A percentile compares a stretch with the other conserved stretches of the same genome.
Evolutionary conservation across 768 basidiomycete species (phyloP).

Genomic region (Boletus sp.): DNA sequence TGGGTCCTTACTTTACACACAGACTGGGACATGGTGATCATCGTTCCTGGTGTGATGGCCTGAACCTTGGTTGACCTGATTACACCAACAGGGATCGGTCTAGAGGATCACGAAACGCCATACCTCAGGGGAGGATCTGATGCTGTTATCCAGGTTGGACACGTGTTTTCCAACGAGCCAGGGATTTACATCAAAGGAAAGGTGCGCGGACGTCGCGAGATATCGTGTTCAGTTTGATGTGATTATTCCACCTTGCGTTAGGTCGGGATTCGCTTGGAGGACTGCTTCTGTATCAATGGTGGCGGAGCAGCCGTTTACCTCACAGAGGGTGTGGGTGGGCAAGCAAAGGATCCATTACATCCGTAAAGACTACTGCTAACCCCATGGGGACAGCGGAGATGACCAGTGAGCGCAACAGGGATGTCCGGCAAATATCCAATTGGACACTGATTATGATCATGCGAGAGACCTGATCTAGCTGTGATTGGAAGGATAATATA

Average conservation of each 20-base stretch:
- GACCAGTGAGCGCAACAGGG: not conserved
- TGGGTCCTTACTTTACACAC: constrained; percentile 71
- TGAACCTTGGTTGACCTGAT: constrained; percentile 15
- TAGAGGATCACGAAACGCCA: constrained; percentile 80
- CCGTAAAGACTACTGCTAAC: constrained; percentile 25
- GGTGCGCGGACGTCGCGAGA: constrained; percentile 34
- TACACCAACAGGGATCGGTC: constrained; percentile 62
- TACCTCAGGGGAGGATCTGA: constrained; percentile 72
- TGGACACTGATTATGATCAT: constrained; percentile 1
- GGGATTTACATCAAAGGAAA: constrained; percentile 70
- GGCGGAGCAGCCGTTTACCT: constrained; percentile 55
- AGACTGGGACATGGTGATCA: constrained; percentile 70
- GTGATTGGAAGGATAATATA: constrained; percentile 6
- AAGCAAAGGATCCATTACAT: constrained; percentile 38
- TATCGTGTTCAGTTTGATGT: not conserved
- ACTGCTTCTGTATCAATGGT: constrained; percentile 69
- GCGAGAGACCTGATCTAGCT: not conserved
- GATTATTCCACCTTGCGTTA: constrained; percentile 27
- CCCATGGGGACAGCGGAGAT: constrained; percentile 21
- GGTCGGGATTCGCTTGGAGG: constrained; percentile 81
- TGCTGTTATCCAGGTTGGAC: constrained; percentile 55
- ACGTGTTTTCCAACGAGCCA: constrained; percentile 82
- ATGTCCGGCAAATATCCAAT: not conserved
- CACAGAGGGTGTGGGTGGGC: constrained; percentile 63
- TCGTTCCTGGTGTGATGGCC: constrained; percentile 1